phyloP scores from a whole-genome alignment of 305 asterid genomes.

The Fraxinus albicans region DNA sequence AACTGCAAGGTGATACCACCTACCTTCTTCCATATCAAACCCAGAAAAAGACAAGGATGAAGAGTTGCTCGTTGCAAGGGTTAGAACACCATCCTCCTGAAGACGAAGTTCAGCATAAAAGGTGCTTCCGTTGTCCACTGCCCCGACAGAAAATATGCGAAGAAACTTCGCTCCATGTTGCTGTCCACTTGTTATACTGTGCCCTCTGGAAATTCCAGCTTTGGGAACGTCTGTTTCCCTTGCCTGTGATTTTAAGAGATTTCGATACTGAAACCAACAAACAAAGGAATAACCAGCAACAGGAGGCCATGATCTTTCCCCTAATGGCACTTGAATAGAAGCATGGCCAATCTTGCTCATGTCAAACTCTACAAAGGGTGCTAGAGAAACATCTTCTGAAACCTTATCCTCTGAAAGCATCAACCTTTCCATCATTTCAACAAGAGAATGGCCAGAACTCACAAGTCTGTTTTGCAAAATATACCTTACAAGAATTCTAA shows the following conservation, averaged over 20 bases:
- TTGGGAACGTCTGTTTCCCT: conserved; percentile 69
- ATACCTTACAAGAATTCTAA: conserved; percentile 82
- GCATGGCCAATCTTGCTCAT: conserved; percentile 96
- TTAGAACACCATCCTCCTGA: conserved; percentile 88
- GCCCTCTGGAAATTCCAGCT: conserved; percentile 55
- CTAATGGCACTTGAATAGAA: conserved; percentile 96
- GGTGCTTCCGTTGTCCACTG: conserved; percentile 65
- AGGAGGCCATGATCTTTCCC: conserved; percentile 99
- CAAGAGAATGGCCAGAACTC: conserved; percentile 72
- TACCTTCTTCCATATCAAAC: conserved; percentile 91
- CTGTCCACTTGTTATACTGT: conserved; percentile 47
- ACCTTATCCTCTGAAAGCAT: conserved; percentile 73
- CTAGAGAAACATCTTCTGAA: conserved; percentile 84
- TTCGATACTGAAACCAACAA: conserved; percentile 94
- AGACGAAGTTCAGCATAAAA: conserved; percentile 88
- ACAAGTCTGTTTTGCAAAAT: conserved; percentile 76
- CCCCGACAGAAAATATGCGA: conserved; percentile 88
- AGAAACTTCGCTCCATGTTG: conserved; percentile 60
- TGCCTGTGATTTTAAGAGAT: conserved; percentile 64
- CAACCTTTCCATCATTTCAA: conserved; percentile 93
- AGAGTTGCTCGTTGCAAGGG: conserved; percentile 93
- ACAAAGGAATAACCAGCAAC: conserved; percentile 99
- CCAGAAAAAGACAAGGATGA: conserved; percentile 89
- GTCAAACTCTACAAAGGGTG: conserved; percentile 96
- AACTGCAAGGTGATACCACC: conserved; percentile 99